These are phyloP conservation scores for Tagetes erecta DNA, from an alignment of 129 eudicot genomes.

Conservation along the genomic window DNA sequence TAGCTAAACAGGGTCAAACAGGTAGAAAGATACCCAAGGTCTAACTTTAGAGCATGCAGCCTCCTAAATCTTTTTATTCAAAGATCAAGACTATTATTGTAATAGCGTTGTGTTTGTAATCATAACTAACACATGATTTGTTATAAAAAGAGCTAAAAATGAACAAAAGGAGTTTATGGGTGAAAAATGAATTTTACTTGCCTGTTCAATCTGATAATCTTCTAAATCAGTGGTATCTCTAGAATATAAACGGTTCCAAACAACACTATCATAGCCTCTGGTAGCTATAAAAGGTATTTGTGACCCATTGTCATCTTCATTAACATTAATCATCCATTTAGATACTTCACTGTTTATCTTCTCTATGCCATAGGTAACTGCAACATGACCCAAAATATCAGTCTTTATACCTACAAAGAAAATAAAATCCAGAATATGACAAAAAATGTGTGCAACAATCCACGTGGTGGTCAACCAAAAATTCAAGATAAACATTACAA, in stretches of 20 bases:
- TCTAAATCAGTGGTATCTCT: constrained; percentile 65
- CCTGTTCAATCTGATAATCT: constrained; percentile 73
- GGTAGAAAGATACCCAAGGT: not conserved
- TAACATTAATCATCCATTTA: constrained; percentile 74
- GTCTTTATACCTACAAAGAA: constrained; percentile 6
- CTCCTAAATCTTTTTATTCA: not conserved
- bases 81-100: not conserved
- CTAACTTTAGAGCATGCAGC: not conserved
- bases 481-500: not conserved
- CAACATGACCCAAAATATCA: constrained; percentile 28
- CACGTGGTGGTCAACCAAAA: not conserved
- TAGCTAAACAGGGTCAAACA: not conserved
- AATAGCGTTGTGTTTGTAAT: not conserved
- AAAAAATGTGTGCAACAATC: not conserved
- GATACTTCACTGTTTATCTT: constrained; percentile 84
- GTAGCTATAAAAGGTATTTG: constrained; percentile 79
- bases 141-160: not conserved
- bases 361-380: constrained; percentile 92
- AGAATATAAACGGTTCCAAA: constrained; percentile 96
- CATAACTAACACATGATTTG: not conserved
- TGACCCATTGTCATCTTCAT: constrained; percentile 39
- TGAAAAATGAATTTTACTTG: constrained; percentile 16
- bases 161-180: not conserved
- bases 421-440: not conserved
- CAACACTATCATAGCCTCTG: constrained; percentile 95